Conservation (phyloP, 805 yeast species). For the Kuraishia capsulata region DNA sequence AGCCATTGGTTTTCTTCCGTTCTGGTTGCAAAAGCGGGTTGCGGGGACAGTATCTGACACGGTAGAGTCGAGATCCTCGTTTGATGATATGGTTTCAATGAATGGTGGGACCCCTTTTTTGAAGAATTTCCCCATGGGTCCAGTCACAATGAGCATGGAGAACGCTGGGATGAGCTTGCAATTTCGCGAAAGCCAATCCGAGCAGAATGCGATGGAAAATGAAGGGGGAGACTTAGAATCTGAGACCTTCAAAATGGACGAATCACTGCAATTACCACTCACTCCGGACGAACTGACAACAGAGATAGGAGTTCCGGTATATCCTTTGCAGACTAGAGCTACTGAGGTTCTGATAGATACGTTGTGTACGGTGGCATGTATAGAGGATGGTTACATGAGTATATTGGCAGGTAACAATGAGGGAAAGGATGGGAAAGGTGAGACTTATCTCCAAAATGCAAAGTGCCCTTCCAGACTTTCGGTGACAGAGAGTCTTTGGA, state of each 20-base stretch:
- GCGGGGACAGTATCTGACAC: background rate
- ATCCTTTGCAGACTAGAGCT: background rate
- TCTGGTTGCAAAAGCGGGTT: background rate
- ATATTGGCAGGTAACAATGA: background rate
- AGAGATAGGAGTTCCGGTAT: constrained; percentile 10
- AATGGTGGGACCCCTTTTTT: background rate
- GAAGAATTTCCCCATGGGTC: background rate
- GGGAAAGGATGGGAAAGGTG: background rate
- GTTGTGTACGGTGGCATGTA: background rate
- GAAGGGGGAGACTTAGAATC: background rate
- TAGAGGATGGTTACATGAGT: background rate
- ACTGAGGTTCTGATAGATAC: background rate
- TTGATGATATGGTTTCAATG: background rate
- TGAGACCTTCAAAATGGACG: too few species aligned
- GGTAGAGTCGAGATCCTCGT: background rate
- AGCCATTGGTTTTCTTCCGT: constrained; percentile 1
- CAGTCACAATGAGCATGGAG: background rate
- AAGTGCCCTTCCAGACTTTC: background rate
- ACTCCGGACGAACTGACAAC: constrained; percentile 12
- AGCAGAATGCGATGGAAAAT: background rate
- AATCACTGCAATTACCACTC: too few species aligned
- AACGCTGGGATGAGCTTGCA: too few species aligned
- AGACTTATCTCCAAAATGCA: background rate
- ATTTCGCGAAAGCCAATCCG: too few species aligned
- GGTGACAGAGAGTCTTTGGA: background rate